Percentiles rank a stretch among this genome's conserved stretches.
These are phyloP conservation scores for Sporothrix brunneoviolacea DNA, from an alignment of 2,329 filamentous ascomycete species.

Conservation along the genomic window DNA sequence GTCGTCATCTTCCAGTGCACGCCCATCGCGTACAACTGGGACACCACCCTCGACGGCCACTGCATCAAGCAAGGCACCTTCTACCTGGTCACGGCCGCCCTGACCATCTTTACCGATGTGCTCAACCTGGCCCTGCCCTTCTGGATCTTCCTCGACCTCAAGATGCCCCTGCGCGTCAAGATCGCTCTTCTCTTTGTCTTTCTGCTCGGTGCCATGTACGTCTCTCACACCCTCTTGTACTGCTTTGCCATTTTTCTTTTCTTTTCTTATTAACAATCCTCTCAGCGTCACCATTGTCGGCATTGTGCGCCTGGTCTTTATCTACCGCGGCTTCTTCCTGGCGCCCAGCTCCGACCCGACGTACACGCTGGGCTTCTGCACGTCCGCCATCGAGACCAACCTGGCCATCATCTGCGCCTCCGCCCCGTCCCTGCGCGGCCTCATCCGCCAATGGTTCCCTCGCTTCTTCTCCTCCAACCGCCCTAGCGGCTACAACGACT, in stretches of 20 bases:
- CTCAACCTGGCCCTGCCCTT: conserved; percentile 37
- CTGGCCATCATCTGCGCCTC: conserved; percentile 37
- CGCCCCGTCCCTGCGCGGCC: conserved; percentile 20
- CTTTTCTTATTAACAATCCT: not conserved
- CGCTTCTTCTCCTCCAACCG: conserved; percentile 18
- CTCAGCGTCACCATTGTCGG: conserved; percentile 30
- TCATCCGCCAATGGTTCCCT: conserved; percentile 19
- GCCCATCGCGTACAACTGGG: conserved; percentile 38
- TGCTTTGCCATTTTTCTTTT: not conserved
- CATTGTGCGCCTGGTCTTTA: conserved; percentile 27
- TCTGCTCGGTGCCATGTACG: conserved; percentile 27
- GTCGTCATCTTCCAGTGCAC: conserved; percentile 33
- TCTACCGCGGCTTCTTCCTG: conserved; percentile 28
- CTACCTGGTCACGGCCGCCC: conserved; percentile 29
- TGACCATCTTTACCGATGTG: conserved; percentile 40
- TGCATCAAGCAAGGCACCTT: conserved; percentile 28
- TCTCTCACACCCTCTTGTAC: not conserved
- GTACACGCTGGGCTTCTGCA: conserved; percentile 30
- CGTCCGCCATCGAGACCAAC: conserved; percentile 34
- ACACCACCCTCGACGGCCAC: conserved; percentile 31
- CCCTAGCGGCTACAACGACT: conserved; percentile 11
- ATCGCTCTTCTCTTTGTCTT: conserved; percentile 27
- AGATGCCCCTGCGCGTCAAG: conserved; percentile 26
- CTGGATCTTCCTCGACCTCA: conserved; percentile 26
- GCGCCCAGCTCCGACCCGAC: conserved; percentile 22